Evolutionary conservation across 2,329 filamentous ascomycete species (phyloP), one percentile per base, ranked within the genome.

Genomic region (Phoma sp.): DNA sequence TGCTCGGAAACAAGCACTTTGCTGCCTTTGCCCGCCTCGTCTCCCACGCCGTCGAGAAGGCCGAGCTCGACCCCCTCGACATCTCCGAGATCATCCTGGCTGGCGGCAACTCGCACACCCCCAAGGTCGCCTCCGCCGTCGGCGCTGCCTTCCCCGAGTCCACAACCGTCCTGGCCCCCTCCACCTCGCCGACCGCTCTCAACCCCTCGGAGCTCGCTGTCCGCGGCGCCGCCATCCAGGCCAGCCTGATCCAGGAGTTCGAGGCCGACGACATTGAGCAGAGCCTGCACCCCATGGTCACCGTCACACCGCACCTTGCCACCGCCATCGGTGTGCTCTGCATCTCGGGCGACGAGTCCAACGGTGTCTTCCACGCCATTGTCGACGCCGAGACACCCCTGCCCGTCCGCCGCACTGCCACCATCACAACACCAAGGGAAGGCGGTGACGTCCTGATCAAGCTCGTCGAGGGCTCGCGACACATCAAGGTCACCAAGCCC

Each of bases 71-170:
- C 74, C 85, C 96, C 51, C 86, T 98, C 60, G 94, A 99, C 74
- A 86, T 99, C 55, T 90, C 96, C 73, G 92, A 97, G 82, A 90
- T 98, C 65, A 92, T 99, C 75, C 87, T 98, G 67, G 90, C 91
- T 43, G 95, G 95, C 65, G 95, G 95, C 69, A 91, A 91, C 61
- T 90, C 93, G 4, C 93, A 99, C 82, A 97, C 91, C 1, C 95
- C 95, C 60, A 92, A 94, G 80, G 90, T 98, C 66, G 94, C 95
- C 61, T 83, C 85, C 69, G 91, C 95, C 77, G 80, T 97, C 66
- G 81, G 85, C 72, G 81, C 81, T 65, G 85, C 94, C 75, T 99
- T 99, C 87, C 88, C 92, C 51, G 85, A 89, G 71, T 85, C 83
- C 53, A 96, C 93, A 58, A 79, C 80, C 41, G 85, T 99, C 68